These are phyloP conservation scores for Xerocomus brunneocitrinus DNA, from an alignment of 768 basidiomycete species.

Conservation along the genomic window DNA sequence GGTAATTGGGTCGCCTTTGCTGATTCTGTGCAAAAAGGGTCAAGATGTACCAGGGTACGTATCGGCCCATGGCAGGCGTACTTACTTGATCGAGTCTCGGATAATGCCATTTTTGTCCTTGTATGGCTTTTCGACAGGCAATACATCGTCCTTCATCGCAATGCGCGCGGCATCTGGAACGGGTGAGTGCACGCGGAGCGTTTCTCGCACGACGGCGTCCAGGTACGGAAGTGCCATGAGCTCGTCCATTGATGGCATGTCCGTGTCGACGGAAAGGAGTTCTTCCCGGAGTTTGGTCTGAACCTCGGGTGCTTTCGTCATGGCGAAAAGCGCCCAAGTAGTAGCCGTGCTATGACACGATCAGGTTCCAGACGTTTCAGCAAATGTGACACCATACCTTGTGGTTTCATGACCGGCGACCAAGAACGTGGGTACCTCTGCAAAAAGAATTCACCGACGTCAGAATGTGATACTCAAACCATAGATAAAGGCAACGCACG, in stretches of 20 bases:
- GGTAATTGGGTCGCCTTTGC: background rate
- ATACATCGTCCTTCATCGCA: slow-evolving; percentile 48
- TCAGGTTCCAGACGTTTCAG: background rate
- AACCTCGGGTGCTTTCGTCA: background rate
- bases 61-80: background rate
- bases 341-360: background rate
- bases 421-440: slow-evolving; percentile 1
- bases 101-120: background rate
- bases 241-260: slow-evolving; percentile 65
- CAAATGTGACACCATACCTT: background rate
- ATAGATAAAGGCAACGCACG: slow-evolving; percentile 32
- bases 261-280: slow-evolving; percentile 43
- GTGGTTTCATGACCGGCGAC: background rate
- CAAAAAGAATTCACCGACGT: background rate
- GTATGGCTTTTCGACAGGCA: slow-evolving; percentile 31
- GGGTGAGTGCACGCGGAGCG: slow-evolving; percentile 47
- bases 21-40: background rate
- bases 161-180: slow-evolving; percentile 41
- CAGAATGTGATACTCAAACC: no score
- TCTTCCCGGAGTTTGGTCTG: background rate
- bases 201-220: slow-evolving; percentile 62
- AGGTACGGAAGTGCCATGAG: slow-evolving; percentile 64
- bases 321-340: background rate
- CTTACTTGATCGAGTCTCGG: background rate
- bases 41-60: no score